Base-by-base conservation (phyloP, 371 early-diverging fungal species). In the Choanephora cucurbitarum region DNA sequence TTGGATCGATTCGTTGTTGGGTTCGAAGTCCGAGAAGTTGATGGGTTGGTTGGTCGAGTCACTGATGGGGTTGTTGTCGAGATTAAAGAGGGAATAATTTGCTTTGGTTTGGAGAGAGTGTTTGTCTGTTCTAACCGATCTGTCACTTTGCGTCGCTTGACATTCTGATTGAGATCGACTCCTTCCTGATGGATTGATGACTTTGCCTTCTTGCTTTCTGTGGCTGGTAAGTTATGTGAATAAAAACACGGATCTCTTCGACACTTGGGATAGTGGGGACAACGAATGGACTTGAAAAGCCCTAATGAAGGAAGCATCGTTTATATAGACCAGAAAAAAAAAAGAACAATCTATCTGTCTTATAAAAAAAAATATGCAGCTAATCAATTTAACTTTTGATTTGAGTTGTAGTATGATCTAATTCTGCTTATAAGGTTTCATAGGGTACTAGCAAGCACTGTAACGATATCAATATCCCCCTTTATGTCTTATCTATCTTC, bases 241-340 rank as follows among this genome's bases (percentile, higher is more conserved):
- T 56, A 73, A 32, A 72, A 53, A 28, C 77, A 72, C 15, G 64
- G 58, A 9, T 54, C 37, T 11, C 71, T 61, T 22, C 28, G 37
- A 24, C 77, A 76, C 8, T 66, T 55, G 11, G 72, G 73, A 45
- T 64, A 68, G 0, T 55, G 11, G 24, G 77, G 77, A 53, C 77
- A 76, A 17, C 65, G 57, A 32, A 67, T 44, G 1, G 57, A 52
- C 37, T 63, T 63, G 44, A 76, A 76, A 33, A 76, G 57, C 9
- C 66, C 73, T 9, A 69, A 39, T 3, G 69, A 60, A 37, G 71
- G 77, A 33, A 76, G 49, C 77, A 76, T 76, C 9, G 31, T 22
- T 3, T 17, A 24, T 14, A 24, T 21, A 45, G 15, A 13, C 1
- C 11, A 45, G 22, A 45, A 45, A 13, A 22, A 45, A 45, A 45